Conservation (phyloP, 257 asterid species). For the Coffea eugenioides region DNA sequence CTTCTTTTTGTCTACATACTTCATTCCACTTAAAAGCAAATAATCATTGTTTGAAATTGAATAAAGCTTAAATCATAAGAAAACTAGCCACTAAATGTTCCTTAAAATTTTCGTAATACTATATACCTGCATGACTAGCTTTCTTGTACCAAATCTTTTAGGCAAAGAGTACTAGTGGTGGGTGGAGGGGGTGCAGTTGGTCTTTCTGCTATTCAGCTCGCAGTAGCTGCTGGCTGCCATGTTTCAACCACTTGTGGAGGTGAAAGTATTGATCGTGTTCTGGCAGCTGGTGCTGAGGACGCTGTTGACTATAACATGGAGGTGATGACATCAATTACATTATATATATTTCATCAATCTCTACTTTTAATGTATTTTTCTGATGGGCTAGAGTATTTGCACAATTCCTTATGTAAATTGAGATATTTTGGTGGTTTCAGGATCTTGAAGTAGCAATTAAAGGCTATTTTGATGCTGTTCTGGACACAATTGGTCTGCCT, state of each 20-base stretch:
- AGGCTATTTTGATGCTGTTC: constrained; percentile 89
- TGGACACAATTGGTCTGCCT: constrained; percentile 85
- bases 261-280: constrained; percentile 64
- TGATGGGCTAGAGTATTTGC: background rate
- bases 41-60: background rate
- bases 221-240: constrained; percentile 89
- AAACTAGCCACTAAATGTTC: background rate
- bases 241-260: constrained; percentile 85
- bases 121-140: background rate
- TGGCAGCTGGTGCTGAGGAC: constrained; percentile 89
- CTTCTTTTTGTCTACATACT: background rate
- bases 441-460: constrained; percentile 63
- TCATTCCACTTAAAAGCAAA: background rate
- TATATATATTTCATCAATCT: background rate
- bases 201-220: constrained; percentile 90
- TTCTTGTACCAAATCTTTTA: constrained; percentile 31
- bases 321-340: constrained; percentile 37
- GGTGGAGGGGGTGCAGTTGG: constrained; percentile 99
- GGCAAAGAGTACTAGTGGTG: constrained; percentile 80
- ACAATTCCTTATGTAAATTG: constrained; percentile 1
- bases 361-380: background rate
- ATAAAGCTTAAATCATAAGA: background rate
- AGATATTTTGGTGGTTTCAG: constrained; percentile 35
- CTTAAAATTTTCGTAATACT: background rate
- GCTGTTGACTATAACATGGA: constrained; percentile 79